Base-by-base conservation (phyloP, 208 protist species). In the Kentomonas sorsogonicus region DNA sequence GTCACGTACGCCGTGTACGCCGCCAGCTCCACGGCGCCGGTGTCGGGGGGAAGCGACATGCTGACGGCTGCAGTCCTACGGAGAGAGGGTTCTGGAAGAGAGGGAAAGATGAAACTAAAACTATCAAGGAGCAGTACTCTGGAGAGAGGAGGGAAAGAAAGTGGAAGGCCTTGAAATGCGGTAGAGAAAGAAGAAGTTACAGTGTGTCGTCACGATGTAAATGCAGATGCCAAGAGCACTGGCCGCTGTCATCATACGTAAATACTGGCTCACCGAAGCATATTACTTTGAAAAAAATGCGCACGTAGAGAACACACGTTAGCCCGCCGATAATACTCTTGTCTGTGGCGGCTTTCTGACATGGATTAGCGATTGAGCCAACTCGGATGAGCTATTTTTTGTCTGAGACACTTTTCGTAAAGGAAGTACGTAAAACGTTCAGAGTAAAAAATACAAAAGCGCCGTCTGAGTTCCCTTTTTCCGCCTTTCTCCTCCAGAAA, bases 1-100 rank as follows among this genome's bases (percentile, higher is more conserved):
- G 57, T 31, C 29, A 74, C 41, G 54, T 91, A 77, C 30, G 77
- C 69, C 43, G 78, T 57, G 56, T 79, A 93, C 18, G 79, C 72
- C 10, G 38, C 64, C 57, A 89, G 63, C 74, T 93, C 83, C 29
- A 93, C 74, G 1, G 82, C 66, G 53, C 79, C 82, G 11, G 86
- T 93, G 60, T 81, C 77, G 16, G 83, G 83, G 51, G 80, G 74
- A 18, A 93, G 69, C 11, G 82, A 89, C 86, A 93, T 93, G 7
- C 22, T 29, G 16, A 44, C 33, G 29, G 53, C 44, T 40, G 22
- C 40, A 31, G n/a, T n/a, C n/a, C n/a, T n/a, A n/a, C 6, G 10
- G 29, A 44, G 1, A 5, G 16, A 2, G 16, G 15, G 33, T 29
- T 4, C 29, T 53, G 23, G 18, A 38, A 3, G 36, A 13, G 36